Conservation (phyloP, 2,329 filamentous ascomycete genomes). For the Coniochaeta sp. region DNA sequence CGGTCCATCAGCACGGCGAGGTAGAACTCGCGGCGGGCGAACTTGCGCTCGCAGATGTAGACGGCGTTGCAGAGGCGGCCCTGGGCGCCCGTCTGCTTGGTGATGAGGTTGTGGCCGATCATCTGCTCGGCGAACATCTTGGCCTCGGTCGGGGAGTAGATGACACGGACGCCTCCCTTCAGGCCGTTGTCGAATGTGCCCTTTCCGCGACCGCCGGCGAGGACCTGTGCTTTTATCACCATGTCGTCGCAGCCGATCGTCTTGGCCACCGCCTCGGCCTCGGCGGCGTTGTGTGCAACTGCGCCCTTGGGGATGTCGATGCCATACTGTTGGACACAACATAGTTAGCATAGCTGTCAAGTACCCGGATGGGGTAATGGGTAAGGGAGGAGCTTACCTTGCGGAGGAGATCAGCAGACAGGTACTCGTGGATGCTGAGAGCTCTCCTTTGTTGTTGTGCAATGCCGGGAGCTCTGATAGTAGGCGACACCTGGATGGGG, state of each 20-base stretch:
- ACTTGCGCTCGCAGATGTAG: conserved; percentile 99
- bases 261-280: conserved; percentile 89
- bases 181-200: conserved; percentile 96
- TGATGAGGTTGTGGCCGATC: conserved; percentile 99
- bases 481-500: conserved; percentile 33
- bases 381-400: conserved; percentile 38
- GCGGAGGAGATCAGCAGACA: conserved; percentile 85
- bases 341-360: not conserved
- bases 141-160: conserved; percentile 95
- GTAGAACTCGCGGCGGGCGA: conserved; percentile 98
- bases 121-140: conserved; percentile 98
- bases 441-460: conserved; percentile 77
- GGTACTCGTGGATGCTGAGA: conserved; percentile 97
- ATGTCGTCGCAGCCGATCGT: conserved; percentile 90
- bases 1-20: conserved; percentile 98
- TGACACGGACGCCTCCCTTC: conserved; percentile 96
- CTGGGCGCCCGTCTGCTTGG: conserved; percentile 93
- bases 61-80: conserved; percentile 95
- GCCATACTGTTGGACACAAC: conserved; percentile 61
- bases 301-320: conserved; percentile 86
- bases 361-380: not conserved
- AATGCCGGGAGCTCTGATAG: conserved; percentile 54
- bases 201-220: conserved; percentile 96
- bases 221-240: conserved; percentile 99
- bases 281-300: conserved; percentile 74